Conservation (phyloP, 2,329 filamentous ascomycete genomes). For the Trichoderma semiorbis region DNA sequence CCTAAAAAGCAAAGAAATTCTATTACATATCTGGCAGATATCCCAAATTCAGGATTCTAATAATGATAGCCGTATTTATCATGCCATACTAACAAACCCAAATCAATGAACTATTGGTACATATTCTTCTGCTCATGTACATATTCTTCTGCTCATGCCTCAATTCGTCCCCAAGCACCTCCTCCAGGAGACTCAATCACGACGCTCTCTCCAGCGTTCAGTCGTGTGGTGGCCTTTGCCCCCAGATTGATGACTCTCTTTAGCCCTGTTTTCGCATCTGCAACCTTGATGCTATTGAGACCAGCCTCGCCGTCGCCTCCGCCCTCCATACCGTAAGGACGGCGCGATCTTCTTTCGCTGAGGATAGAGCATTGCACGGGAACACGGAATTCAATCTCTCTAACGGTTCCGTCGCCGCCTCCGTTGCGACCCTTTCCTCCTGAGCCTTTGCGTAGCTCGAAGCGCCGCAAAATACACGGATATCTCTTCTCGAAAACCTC, state of each 20-base stretch:
- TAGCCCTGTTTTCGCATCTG: conserved; percentile 19
- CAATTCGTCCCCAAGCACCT: conserved; percentile 53
- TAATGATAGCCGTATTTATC: background rate
- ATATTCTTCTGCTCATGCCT: background rate
- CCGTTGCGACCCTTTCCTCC: conserved; percentile 56
- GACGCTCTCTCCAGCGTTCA: conserved; percentile 57
- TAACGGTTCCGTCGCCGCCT: conserved; percentile 71
- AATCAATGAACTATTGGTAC: background rate
- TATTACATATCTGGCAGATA: background rate
- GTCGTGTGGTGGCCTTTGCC: conserved; percentile 57
- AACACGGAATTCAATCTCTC: conserved; percentile 78
- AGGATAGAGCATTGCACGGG: conserved; percentile 76
- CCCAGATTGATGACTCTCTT: conserved; percentile 51
- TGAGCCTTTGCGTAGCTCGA: conserved; percentile 59
- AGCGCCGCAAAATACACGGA: conserved; percentile 63
- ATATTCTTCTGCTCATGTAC: background rate
- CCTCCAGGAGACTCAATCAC: conserved; percentile 61
- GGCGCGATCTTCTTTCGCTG: conserved; percentile 69
- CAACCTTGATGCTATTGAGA: conserved; percentile 46
- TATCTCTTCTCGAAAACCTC: conserved; percentile 77
- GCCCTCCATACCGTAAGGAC: conserved; percentile 70
- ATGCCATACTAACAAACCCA: background rate
- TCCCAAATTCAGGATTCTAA: background rate
- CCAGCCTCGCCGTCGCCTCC: conserved; percentile 67
- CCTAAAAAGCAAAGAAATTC: background rate